phyloP scores from a whole-genome alignment of 2,329 filamentous ascomycete genomes.

The Ophiosphaerella narmari region DNA sequence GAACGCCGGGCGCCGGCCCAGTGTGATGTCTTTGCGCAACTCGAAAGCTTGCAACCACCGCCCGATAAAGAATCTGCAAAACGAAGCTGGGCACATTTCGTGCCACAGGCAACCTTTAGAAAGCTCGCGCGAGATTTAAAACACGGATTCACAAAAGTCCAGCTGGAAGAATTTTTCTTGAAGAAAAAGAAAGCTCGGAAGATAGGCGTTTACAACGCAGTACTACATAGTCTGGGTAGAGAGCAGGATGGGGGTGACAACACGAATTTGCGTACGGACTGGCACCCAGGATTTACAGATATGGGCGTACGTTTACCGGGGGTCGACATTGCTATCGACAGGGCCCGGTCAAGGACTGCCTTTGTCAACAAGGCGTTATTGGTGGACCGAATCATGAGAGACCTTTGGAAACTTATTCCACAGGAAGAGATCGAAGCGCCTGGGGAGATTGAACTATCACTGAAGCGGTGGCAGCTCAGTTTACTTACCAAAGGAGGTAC shows the following conservation, averaged over 20 bases:
- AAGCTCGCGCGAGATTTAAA: conserved; percentile 29
- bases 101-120: conserved; percentile 31
- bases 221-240: conserved; percentile 20
- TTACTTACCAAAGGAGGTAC: conserved; percentile 36
- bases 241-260: conserved; percentile 17
- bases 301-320: conserved; percentile 32
- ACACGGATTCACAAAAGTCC: conserved; percentile 33
- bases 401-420: conserved; percentile 37
- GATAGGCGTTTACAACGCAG: conserved; percentile 17
- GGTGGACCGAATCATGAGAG: conserved; percentile 41
- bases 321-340: conserved; percentile 11
- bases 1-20: conserved; percentile 25
- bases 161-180: conserved; percentile 41
- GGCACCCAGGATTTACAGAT: conserved; percentile 37
- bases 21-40: conserved; percentile 37
- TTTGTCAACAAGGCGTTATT: conserved; percentile 34
- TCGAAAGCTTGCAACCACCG: conserved; percentile 37
- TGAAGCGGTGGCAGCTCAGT: conserved; percentile 40
- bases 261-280: conserved; percentile 31
- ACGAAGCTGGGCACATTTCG: conserved; percentile 22
- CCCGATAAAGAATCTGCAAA: conserved; percentile 22
- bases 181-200: conserved; percentile 26
- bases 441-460: conserved; percentile 41
- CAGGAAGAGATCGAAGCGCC: conserved; percentile 43
- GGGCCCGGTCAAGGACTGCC: conserved; percentile 1